Evolutionary conservation across 1,284 basidiomycete species (phyloP).

Genomic region (Hypsizygus ulmarius): DNA sequence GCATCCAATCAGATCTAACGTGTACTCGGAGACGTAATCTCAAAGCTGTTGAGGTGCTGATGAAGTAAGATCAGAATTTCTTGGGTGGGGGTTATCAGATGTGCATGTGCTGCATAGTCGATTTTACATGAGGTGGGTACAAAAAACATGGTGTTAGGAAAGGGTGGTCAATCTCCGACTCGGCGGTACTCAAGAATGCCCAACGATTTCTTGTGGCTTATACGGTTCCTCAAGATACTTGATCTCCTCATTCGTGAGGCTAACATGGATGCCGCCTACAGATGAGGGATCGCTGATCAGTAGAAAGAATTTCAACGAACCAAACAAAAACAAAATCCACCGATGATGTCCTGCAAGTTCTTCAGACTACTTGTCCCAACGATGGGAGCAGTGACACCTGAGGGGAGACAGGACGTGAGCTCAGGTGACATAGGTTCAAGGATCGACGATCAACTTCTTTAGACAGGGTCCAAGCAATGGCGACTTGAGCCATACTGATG

Average conservation of each 20-base stretch:
- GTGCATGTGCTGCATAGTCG: no score
- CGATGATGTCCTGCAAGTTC: constrained; percentile 50
- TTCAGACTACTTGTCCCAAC: constrained; percentile 54
- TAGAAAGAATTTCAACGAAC: not conserved
- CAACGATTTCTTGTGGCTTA: constrained; percentile 34
- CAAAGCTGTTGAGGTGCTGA: no score
- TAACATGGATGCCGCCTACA: constrained; percentile 38
- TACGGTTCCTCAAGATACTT: constrained; percentile 50
- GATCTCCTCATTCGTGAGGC: constrained; percentile 52
- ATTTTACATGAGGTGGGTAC: no score
- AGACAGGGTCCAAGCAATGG: constrained; percentile 52
- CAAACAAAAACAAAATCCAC: constrained; percentile 28
- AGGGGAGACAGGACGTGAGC: not conserved
- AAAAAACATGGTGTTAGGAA: no score
- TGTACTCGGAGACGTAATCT: no score
- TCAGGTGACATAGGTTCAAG: not conserved
- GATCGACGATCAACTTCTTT: constrained; percentile 29
- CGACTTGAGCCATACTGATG: constrained; percentile 56
- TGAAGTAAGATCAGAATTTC: no score
- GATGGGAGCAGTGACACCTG: constrained; percentile 53
- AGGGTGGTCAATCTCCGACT: no score
- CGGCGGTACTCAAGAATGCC: no score
- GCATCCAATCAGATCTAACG: no score
- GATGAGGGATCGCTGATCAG: not conserved
- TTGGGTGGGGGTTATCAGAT: no score